Percentiles rank a stretch among this genome's conserved stretches.
phyloP scores from a whole-genome alignment of 352 stramenopile species.

The Pythium dissimile region DNA sequence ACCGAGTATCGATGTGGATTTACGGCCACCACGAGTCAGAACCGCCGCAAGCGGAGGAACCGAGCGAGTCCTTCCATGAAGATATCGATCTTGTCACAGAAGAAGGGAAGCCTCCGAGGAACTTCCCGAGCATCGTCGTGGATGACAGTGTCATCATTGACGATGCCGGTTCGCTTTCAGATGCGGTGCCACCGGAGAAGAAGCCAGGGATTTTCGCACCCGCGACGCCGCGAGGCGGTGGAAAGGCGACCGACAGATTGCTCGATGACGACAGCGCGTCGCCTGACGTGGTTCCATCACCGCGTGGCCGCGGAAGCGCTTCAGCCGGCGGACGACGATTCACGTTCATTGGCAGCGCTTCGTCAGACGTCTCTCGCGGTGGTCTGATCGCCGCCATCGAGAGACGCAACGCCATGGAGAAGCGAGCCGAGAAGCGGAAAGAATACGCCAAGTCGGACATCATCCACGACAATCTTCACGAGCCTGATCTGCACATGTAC shows the following conservation, averaged over 20 bases:
- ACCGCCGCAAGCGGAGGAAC: background rate
- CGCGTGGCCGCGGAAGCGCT: background rate
- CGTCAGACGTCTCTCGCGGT: background rate
- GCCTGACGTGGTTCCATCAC: background rate
- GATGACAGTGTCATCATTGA: constrained; percentile 32
- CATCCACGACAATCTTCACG: constrained; percentile 55
- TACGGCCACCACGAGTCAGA: constrained; percentile 1
- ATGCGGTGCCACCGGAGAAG: background rate
- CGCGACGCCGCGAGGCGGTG: background rate
- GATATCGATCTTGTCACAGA: constrained; percentile 19
- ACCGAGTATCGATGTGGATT: constrained; percentile 13
- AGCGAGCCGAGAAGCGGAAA: constrained; percentile 42
- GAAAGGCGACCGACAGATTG: background rate
- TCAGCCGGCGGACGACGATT: background rate
- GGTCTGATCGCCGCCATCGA: constrained; percentile 29
- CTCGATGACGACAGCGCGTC: background rate
- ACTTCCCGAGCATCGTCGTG: constrained; percentile 49
- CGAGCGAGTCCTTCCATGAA: constrained; percentile 21
- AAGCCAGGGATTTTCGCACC: constrained; percentile 21
- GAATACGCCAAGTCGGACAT: constrained; percentile 47
- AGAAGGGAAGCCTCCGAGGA: constrained; percentile 16
- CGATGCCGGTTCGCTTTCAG: constrained; percentile 11
- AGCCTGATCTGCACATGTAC: constrained; percentile 61
- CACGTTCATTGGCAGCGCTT: background rate
- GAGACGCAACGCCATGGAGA: constrained; percentile 40